Base-by-base conservation (phyloP, 2,329 filamentous ascomycete genomes). In the Fonsecaea pedrosoi region DNA sequence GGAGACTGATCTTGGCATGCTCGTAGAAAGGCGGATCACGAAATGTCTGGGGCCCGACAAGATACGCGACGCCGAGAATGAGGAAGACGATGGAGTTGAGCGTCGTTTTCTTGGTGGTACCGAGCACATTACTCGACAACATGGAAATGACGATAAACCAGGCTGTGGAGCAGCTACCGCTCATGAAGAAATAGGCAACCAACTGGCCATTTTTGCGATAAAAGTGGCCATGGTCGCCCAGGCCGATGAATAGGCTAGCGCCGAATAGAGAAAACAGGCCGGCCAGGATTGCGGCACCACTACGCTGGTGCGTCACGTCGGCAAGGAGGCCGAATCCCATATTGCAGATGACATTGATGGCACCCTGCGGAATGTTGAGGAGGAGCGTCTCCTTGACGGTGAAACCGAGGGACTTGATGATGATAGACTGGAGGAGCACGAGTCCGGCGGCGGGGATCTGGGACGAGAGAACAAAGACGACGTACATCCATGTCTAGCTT, bases 71-170 rank as follows among this genome's bases (percentile, higher is more conserved):
- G 56, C 56, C 56, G 56, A 59, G 56, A 18, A 59, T 59, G 18
- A 59, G 56, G 56, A 59, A 59, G 25, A 59, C 56, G 25, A 59
- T 59, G 35, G 56, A 59, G 37, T 59, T 59, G 56, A 59, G 56
- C 38, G 56, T 59, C 56, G 56, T 59, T 38, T 59, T 59, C 56
- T 59, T 59, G 56, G 56, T 59, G 25, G 56, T 59, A 25, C 56
- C 56, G 37, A 59, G 56, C 18, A 59, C 56, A 15, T 59, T 59
- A 21, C 56, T 59, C 38, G 56, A 59, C 56, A 59, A 25, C 56
- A 59, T 59, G 25, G 56, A 59, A 18, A 59, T 59, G 21, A 59
- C 56, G 34, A 59, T 59, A 21, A 59, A 59, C 56, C 56, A 59
- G 38, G 10, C n/a, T 2, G 56, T 59, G 18, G 56, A 59, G 38